A percentile compares a stretch with the other conserved stretches of the same genome.
Conservation (phyloP, 73 alveolate species). For the Tetrahymena elliotti region DNA sequence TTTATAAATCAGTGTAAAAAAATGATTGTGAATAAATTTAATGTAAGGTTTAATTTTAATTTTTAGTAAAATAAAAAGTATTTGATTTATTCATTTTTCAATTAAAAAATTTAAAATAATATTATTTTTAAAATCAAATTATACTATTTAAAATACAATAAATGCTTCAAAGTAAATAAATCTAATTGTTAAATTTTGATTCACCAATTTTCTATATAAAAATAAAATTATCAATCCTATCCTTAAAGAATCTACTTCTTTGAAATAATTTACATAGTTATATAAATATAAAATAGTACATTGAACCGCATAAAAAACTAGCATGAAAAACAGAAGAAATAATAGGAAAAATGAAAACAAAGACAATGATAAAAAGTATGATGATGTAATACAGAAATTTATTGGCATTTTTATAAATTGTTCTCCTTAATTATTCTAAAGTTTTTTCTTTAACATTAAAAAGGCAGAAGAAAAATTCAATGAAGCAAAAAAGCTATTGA, state of each 20-base stretch:
- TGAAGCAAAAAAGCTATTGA: slow-evolving; percentile 38
- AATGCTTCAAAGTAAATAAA: neutral
- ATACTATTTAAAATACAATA: neutral
- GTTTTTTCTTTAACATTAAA: neutral
- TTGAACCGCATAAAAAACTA: too few relatives aligned
- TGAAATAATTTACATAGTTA: too few relatives aligned
- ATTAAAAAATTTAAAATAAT: too few relatives aligned
- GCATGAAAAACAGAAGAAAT: neutral
- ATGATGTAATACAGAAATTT: neutral
- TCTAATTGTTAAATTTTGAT: neutral
- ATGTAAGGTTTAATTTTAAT: too few relatives aligned
- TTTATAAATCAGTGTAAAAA: too few relatives aligned
- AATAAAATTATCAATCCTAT: neutral
- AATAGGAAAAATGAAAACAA: neutral
- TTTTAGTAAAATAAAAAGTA: too few relatives aligned
- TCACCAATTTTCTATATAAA: neutral
- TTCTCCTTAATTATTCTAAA: neutral
- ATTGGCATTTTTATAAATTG: neutral
- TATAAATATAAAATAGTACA: too few relatives aligned
- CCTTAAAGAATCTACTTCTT: neutral
- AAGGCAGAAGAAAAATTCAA: slow-evolving; percentile 22
- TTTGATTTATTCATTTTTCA: too few relatives aligned
- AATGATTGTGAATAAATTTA: too few relatives aligned
- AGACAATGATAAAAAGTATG: neutral
- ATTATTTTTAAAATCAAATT: too few relatives aligned